Evolutionary conservation across 192 early-diverging fungal species (phyloP), one percentile per base, ranked within the genome.

Genomic region (Mortierella hygrophila): DNA sequence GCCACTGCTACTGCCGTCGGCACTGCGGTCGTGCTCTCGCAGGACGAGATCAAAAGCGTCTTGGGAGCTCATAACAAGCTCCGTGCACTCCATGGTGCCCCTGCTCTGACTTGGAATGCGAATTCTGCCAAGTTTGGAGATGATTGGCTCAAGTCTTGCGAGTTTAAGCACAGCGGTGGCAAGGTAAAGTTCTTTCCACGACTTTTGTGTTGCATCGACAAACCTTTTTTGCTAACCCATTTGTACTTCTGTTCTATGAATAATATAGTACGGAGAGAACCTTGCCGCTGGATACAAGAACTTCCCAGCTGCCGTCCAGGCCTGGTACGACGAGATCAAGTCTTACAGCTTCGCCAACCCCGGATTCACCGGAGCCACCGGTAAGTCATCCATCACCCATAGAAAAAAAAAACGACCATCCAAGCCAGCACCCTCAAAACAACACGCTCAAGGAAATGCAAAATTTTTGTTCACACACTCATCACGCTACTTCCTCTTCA

Each of bases 251-350:
- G 7, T 60, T 38, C 57, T 35, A 75, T n/a, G 46, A 0, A 42
- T 70, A 10, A 21, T 55, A n/a, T 71, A 72, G 29, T 91, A 89
- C 37, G 88, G 86, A 29, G 90, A 91, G 79, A 91, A 89, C 70
- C 60, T 91, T 35, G 90, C 83, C 13, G 70, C 78, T 55, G 82
- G 88, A 23, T 86, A 89, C 69, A 18, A 40, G 7, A 68, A 73
- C 32, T 83, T 78, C 68, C 47, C 70, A 0, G 16, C 52, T 9
- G 83, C 76, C 4, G 46, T 88, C 38, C 29, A 55, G 26, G 86
- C 63, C 37, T 89, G 90, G 88, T 91, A 89, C 69, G 63, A 72
- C 32, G 90, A 91, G 52, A 72, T 44, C 44, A 72, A 74, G 23
- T 1, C 71, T 6, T 91, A 91, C 74, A 29, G 81, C 57, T 91